Percentiles rank a stretch among this genome's conserved stretches.
Evolutionary conservation across 257 asterid species (phyloP).

Genomic region (Solanum pinnatisectum): DNA sequence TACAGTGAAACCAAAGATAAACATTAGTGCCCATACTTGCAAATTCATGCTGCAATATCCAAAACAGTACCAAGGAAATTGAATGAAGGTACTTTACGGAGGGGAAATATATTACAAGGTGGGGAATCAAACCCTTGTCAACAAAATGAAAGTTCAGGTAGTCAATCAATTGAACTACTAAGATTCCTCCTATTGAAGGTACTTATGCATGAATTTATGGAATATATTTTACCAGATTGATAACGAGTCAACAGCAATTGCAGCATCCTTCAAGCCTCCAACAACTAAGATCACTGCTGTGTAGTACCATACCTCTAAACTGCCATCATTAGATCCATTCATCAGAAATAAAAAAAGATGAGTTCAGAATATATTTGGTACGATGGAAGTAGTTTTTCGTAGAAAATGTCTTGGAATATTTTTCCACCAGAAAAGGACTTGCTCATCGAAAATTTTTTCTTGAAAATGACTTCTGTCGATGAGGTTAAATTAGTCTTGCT

Average conservation of each 20-base stretch:
- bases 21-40: conserved; percentile 31
- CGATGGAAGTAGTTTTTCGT: too few relatives aligned
- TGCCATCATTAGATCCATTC: background rate
- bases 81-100: too few relatives aligned
- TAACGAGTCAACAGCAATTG: conserved; percentile 28
- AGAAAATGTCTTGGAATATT: too few relatives aligned
- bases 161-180: background rate
- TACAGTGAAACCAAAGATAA: conserved; percentile 25
- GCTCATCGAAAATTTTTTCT: too few relatives aligned
- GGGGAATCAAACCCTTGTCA: too few relatives aligned
- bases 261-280: conserved; percentile 36
- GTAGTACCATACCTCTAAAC: conserved; percentile 38
- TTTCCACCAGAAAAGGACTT: too few relatives aligned
- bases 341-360: background rate
- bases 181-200: background rate
- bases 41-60: conserved; percentile 14
- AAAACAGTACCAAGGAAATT: background rate
- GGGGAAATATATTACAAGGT: too few relatives aligned
- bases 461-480: too few relatives aligned
- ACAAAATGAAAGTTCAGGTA: background rate
- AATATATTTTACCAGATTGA: conserved; percentile 31
- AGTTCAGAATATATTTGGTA: background rate
- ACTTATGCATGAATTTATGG: background rate
- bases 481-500: background rate
- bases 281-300: conserved; percentile 32